A percentile compares a stretch with the other conserved stretches of the same genome.
These are phyloP conservation scores for Dichomitus squalens DNA, from an alignment of 1,284 basidiomycete genomes.

Conservation along the genomic window DNA sequence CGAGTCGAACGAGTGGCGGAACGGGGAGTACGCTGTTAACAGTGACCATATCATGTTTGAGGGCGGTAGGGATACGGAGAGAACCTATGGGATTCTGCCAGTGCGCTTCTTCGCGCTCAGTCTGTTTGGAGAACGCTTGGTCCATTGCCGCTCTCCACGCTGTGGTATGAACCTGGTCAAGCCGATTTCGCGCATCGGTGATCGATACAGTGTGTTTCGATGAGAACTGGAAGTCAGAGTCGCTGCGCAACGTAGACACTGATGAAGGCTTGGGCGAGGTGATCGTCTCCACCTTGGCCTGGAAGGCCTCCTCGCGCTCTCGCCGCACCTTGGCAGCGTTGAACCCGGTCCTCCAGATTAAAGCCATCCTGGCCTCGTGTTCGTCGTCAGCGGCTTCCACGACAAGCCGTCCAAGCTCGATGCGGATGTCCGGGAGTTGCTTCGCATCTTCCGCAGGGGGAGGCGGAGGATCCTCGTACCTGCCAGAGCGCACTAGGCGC, in stretches of 20 bases:
- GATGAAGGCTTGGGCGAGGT: slow-evolving; percentile 37
- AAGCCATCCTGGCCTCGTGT: slow-evolving; percentile 80
- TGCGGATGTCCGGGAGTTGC: slow-evolving; percentile 62
- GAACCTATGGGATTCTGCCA: slow-evolving; percentile 16
- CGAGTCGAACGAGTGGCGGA: slow-evolving; percentile 78
- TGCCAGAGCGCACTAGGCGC: slow-evolving; percentile 47
- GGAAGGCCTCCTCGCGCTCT: slow-evolving; percentile 82
- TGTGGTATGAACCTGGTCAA: slow-evolving; percentile 77
- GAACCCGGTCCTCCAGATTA: slow-evolving; percentile 79
- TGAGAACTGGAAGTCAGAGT: slow-evolving; percentile 54
- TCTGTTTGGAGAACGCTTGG: slow-evolving; percentile 23
- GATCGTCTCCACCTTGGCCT: slow-evolving; percentile 75
- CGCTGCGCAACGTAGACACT: slow-evolving; percentile 22
- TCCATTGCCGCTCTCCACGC: slow-evolving; percentile 60
- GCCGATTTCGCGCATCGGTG: slow-evolving; percentile 73
- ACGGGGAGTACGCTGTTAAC: slow-evolving; percentile 43
- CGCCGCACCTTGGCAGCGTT: slow-evolving; percentile 77
- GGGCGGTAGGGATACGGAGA: slow-evolving; percentile 9
- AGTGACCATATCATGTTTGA: slow-evolving; percentile 34
- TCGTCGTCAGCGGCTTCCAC: slow-evolving; percentile 90
- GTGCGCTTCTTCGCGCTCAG: slow-evolving; percentile 20
- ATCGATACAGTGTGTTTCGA: slow-evolving; percentile 67
- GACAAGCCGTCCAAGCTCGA: slow-evolving; percentile 64
- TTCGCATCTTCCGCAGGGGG: slow-evolving; percentile 78
- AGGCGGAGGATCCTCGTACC: slow-evolving; percentile 48